These are phyloP conservation scores for Drechslerella stenobrocha DNA, from an alignment of 2,329 filamentous ascomycete genomes.

Conservation along the genomic window DNA sequence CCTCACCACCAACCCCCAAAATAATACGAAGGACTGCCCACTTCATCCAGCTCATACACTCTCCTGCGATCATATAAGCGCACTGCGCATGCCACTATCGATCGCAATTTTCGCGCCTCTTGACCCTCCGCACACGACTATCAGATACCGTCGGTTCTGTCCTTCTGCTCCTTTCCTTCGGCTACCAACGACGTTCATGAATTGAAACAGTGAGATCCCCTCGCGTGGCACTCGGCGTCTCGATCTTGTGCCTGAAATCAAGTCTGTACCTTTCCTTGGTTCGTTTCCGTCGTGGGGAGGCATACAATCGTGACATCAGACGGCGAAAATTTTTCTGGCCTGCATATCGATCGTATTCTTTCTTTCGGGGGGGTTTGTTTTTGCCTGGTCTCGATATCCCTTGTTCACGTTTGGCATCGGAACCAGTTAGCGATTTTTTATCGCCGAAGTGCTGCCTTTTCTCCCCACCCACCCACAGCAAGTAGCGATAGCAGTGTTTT, in stretches of 20 bases:
- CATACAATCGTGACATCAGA: too few relatives aligned
- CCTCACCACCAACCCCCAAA: neutral
- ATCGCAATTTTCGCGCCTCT: slow-evolving; percentile 24
- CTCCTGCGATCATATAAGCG: slow-evolving; percentile 11
- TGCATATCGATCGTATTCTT: too few relatives aligned
- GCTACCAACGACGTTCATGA: neutral
- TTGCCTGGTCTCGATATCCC: slow-evolving; percentile 5
- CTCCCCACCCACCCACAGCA: slow-evolving; percentile 11
- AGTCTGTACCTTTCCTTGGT: too few relatives aligned
- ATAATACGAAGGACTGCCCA: slow-evolving; percentile 11
- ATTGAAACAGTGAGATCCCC: too few relatives aligned
- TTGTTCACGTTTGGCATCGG: slow-evolving; percentile 38
- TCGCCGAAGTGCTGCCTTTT: slow-evolving; percentile 31
- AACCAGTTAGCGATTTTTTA: slow-evolving; percentile 39
- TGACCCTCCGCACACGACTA: neutral
- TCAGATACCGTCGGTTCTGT: neutral
- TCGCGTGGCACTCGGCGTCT: too few relatives aligned
- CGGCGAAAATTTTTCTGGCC: too few relatives aligned
- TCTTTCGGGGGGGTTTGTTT: neutral
- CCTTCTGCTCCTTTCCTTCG: neutral
- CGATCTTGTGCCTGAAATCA: too few relatives aligned
- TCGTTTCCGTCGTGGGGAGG: neutral
- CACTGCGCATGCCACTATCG: slow-evolving; percentile 14
- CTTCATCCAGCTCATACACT: neutral
- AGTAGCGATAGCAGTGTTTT: slow-evolving; percentile 34